A percentile compares a stretch with the other conserved stretches of the same genome.
These are phyloP conservation scores for Capillidium rhysosporum DNA, from an alignment of 371 early-diverging fungal species.

Conservation along the genomic window DNA sequence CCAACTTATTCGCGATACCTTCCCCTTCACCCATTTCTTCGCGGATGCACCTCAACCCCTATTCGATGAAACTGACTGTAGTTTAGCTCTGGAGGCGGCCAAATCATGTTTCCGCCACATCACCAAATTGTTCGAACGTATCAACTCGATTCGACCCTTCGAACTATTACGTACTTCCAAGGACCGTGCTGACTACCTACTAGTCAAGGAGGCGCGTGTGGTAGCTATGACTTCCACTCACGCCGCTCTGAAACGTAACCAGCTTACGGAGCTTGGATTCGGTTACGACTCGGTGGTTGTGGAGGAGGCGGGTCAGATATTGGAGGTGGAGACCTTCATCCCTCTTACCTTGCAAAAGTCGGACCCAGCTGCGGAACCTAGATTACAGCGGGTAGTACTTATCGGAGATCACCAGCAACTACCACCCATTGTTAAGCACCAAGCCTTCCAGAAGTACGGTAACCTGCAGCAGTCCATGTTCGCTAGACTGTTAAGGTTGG, in stretches of 20 bases:
- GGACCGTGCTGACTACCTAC: conserved; percentile 75
- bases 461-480: conserved; percentile 88
- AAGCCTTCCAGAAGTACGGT: conserved; percentile 58
- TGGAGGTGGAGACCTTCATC: conserved; percentile 92
- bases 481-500: conserved; percentile 69
- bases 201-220: conserved; percentile 86
- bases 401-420: conserved; percentile 96
- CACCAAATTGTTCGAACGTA: conserved; percentile 40
- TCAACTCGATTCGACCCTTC: conserved; percentile 71
- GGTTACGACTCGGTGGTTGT: conserved; percentile 86
- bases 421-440: conserved; percentile 80
- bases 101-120: conserved; percentile 67
- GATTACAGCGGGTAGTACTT: conserved; percentile 71
- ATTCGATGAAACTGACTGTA: conserved; percentile 24
- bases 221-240: conserved; percentile 94
- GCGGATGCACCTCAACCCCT: conserved; percentile 47
- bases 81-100: conserved; percentile 30
- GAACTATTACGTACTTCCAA: conserved; percentile 63
- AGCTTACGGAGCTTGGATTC: conserved; percentile 68
- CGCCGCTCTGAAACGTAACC: conserved; percentile 71
- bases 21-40: conserved; percentile 72
- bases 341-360: conserved; percentile 57
- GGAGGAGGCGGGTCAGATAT: conserved; percentile 94
- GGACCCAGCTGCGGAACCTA: conserved; percentile 18
- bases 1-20: conserved; percentile 20